Percentiles rank a stretch among this genome's conserved stretches.
Evolutionary conservation across 2,329 filamentous ascomycete genomes (phyloP).

Genomic region (Fusarium caatingaense): DNA sequence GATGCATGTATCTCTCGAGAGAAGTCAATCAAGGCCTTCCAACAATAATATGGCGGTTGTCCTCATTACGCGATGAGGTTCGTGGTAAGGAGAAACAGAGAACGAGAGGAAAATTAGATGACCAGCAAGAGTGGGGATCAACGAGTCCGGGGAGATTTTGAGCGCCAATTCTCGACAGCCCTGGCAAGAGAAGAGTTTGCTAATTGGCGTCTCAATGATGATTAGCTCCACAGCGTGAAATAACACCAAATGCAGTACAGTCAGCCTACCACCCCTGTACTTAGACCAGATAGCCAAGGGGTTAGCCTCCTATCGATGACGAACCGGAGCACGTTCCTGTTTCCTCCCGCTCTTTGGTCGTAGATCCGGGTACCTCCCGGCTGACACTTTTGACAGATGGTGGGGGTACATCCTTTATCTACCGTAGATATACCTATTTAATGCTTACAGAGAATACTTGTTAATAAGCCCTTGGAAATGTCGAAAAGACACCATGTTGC

Average conservation of each 20-base stretch:
- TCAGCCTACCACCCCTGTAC: neutral
- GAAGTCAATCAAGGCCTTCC: neutral
- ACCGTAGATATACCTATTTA: neutral
- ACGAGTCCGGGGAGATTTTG: neutral
- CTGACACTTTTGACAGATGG: neutral
- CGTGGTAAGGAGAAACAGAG: neutral
- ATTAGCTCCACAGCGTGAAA: neutral
- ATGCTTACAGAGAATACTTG: neutral
- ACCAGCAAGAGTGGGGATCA: neutral
- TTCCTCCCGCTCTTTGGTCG: neutral
- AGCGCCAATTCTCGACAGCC: neutral
- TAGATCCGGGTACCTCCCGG: neutral
- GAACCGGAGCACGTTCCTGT: neutral
- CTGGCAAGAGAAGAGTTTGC: neutral
- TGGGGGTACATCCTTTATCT: neutral
- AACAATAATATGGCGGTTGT: neutral
- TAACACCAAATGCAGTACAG: neutral
- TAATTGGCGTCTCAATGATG: neutral
- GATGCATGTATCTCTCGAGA: rapidly evolving
- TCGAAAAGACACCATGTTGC: neutral
- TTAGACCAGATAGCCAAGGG: neutral
- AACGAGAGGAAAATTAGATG: neutral
- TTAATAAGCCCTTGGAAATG: neutral
- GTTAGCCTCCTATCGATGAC: neutral
- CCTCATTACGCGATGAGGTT: neutral